Evolutionary conservation across 2,329 filamentous ascomycete genomes (phyloP).

Genomic region (Thermothelomyces thermophilus): DNA sequence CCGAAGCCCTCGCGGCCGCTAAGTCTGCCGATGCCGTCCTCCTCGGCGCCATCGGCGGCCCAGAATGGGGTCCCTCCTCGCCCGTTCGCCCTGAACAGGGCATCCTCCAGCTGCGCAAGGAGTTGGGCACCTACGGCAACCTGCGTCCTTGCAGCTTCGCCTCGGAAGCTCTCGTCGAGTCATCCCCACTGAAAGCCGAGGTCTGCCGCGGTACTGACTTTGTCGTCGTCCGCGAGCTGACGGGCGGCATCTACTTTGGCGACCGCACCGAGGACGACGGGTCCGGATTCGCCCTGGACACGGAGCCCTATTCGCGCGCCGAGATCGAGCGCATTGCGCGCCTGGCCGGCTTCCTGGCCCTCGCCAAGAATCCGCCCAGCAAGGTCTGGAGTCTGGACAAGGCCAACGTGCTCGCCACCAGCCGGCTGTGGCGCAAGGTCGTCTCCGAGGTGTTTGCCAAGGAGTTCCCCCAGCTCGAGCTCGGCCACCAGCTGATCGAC

Average conservation of each 20-base stretch:
- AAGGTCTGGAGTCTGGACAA: constrained; percentile 88
- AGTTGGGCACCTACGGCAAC: constrained; percentile 92
- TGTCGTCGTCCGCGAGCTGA: constrained; percentile 86
- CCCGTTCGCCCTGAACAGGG: constrained; percentile 86
- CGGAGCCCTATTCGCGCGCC: constrained; percentile 72
- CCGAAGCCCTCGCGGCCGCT: constrained; percentile 73
- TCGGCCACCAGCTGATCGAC: constrained; percentile 89
- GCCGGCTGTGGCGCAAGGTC: constrained; percentile 80
- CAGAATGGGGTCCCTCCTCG: constrained; percentile 83
- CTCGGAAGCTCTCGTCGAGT: constrained; percentile 73
- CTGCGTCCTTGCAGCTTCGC: constrained; percentile 94
- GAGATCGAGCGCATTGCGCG: constrained; percentile 88
- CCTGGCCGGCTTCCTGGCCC: constrained; percentile 72
- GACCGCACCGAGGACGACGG: constrained; percentile 76
- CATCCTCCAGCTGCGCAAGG: constrained; percentile 82
- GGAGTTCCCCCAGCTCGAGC: constrained; percentile 81
- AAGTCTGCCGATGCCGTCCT: constrained; percentile 84
- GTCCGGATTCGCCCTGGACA: constrained; percentile 70
- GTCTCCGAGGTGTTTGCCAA: constrained; percentile 77
- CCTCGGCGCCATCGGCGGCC: constrained; percentile 90
- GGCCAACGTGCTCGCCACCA: constrained; percentile 91
- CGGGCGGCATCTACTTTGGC: constrained; percentile 92
- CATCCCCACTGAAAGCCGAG: constrained; percentile 78
- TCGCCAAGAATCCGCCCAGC: constrained; percentile 66
- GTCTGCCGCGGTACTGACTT: constrained; percentile 86